These are phyloP conservation scores for Amylostereum chailletii DNA, from an alignment of 1,284 basidiomycete species.

Conservation along the genomic window DNA sequence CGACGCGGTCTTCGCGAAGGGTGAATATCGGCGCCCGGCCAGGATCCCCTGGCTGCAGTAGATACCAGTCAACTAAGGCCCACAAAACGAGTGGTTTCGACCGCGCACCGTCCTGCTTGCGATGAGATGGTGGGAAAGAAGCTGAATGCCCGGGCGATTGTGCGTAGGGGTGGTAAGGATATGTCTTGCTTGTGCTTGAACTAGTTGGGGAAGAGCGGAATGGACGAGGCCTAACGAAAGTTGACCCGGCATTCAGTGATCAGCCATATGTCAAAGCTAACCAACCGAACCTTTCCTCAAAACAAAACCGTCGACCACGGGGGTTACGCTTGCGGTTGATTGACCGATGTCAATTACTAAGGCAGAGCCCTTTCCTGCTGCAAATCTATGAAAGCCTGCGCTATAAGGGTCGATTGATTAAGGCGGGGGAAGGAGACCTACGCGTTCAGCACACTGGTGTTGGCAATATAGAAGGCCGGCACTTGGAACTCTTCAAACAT, in stretches of 20 bases:
- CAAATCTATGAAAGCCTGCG: constrained; percentile 53
- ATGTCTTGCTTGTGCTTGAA: constrained; percentile 68
- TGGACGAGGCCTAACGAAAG: constrained; percentile 49
- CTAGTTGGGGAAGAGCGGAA: constrained; percentile 67
- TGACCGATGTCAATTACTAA: constrained; percentile 93
- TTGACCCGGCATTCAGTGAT: too few relatives aligned
- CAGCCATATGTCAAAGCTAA: too few relatives aligned
- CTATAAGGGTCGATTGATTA: background rate
- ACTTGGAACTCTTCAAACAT: constrained; percentile 95
- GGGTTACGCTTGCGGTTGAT: constrained; percentile 83
- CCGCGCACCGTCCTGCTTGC: constrained; percentile 57
- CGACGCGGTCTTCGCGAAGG: constrained; percentile 68
- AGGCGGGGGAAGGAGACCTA: constrained; percentile 32
- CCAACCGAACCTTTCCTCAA: constrained; percentile 73
- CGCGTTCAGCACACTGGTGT: constrained; percentile 93
- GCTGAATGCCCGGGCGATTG: constrained; percentile 47
- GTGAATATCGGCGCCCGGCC: constrained; percentile 53
- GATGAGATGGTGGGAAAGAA: constrained; percentile 84
- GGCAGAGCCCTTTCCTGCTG: constrained; percentile 93
- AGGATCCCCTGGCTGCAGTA: constrained; percentile 50
- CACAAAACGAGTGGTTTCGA: background rate
- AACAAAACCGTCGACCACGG: constrained; percentile 97
- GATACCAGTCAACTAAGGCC: background rate
- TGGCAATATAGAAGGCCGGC: constrained; percentile 96
- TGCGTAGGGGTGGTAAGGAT: constrained; percentile 41